Evolutionary conservation across 768 basidiomycete species (phyloP).

Genomic region (Leccinellum luteum): DNA sequence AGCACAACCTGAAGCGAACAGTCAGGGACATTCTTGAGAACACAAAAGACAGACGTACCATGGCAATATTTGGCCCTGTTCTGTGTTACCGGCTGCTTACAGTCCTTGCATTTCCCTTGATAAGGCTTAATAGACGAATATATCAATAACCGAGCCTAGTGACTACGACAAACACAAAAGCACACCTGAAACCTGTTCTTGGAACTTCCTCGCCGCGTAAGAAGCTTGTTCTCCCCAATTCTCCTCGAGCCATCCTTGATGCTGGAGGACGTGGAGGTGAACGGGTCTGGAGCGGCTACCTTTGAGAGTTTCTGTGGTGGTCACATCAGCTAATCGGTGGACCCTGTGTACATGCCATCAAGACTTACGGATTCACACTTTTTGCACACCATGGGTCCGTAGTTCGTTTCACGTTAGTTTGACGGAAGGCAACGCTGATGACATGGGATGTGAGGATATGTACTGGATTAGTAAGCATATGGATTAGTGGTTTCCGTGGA

Average conservation of each 20-base stretch:
- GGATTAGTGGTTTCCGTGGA: not conserved
- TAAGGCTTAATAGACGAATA: constrained; percentile 57
- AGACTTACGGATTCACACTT: constrained; percentile 73
- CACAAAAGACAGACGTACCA: constrained; percentile 44
- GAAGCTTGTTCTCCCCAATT: constrained; percentile 83
- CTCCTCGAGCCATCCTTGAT: constrained; percentile 81
- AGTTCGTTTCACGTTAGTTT: constrained; percentile 1
- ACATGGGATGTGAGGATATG: constrained; percentile 2
- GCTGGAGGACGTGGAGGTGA: constrained; percentile 65
- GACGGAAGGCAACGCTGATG: not conserved
- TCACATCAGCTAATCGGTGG: not conserved
- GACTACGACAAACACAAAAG: constrained; percentile 15
- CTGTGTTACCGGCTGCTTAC: constrained; percentile 80
- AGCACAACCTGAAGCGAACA: constrained; percentile 61
- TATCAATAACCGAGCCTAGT: not conserved
- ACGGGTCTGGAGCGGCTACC: constrained; percentile 87
- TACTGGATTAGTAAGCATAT: constrained; percentile 19
- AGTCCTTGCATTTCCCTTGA: constrained; percentile 84
- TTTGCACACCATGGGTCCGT: constrained; percentile 71
- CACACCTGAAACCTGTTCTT: constrained; percentile 77
- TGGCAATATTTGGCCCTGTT: constrained; percentile 89
- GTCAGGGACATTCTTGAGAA: constrained; percentile 4
- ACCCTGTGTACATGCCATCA: constrained; percentile 13
- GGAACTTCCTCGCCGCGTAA: constrained; percentile 64
- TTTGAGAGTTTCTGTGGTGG: constrained; percentile 78